Base-by-base conservation (phyloP, 208 protist species). In the Crithidia bombi region DNA sequence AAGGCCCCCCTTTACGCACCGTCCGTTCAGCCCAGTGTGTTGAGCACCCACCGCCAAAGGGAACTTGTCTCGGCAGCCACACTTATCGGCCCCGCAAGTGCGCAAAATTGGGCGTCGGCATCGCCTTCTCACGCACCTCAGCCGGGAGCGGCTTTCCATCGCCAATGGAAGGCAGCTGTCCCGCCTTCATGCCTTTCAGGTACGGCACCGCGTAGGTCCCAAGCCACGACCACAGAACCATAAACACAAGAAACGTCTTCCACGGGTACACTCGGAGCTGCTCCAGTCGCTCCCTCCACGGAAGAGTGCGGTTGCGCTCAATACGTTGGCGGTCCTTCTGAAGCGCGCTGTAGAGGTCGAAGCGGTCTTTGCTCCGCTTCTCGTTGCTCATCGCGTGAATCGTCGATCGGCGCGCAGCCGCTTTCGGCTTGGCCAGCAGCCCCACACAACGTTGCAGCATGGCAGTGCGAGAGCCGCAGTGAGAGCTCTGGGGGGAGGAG, bases 181-280 rank as follows among this genome's bases (percentile, higher is more conserved):
- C 84, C 9, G 71, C 66, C 11, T 57, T 59, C 65, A 82, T 76
- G 19, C 64, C 70, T 49, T 92, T 92, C 9, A 92, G 25, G 56
- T 83, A 87, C 12, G 87, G 87, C 44, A 92, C 83, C 1, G 75
- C 81, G 63, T 89, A 92, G 5, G 75, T 86, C 21, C 87, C 87
- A 21, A 85, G 51, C 73, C 74, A 89, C 12, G 87, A 88, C 87
- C 87, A 92, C 14, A 87, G 36, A 17, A 90, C 21, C 83, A 92
- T 92, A 59, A 92, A 92, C 21, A 72, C 78, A 35, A 92, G 41
- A 38, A 89, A 90, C 21, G 82, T 73, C 44, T 92, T 92, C 87
- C 87, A 92, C 46, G 87, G 87, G 69, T 85, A 92, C 17, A 73
- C 79, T 6, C 74, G 67, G 4, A 92, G 65, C 47, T 79, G 46